Percentiles rank a stretch among this genome's conserved stretches.
phyloP scores from a whole-genome alignment of 164 flowering plant species.

The Euptelea pleiosperma region DNA sequence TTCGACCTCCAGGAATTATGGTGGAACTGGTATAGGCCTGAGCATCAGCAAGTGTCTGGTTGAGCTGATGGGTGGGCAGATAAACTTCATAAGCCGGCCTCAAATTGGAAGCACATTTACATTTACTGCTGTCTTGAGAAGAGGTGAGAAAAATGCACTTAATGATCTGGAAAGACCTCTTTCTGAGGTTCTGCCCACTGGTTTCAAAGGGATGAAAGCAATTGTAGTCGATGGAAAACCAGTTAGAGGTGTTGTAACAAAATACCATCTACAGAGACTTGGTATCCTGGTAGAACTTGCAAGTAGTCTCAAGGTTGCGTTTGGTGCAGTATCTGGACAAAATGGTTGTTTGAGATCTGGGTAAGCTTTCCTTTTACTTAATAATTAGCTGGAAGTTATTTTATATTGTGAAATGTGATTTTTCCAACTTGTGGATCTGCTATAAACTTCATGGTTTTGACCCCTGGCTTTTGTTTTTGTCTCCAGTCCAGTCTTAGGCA shows the following conservation, averaged over 20 bases:
- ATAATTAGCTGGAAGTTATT: neutral
- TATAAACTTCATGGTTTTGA: neutral
- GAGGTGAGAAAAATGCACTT: constrained; percentile 36
- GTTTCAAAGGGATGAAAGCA: constrained; percentile 70
- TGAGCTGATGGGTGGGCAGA: constrained; percentile 88
- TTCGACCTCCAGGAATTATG: constrained; percentile 83
- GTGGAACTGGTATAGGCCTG: constrained; percentile 93
- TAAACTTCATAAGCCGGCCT: constrained; percentile 72
- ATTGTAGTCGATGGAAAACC: constrained; percentile 72
- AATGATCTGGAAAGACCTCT: constrained; percentile 36
- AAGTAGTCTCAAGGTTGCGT: constrained; percentile 37
- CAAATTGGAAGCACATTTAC: constrained; percentile 86
- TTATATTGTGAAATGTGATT: neutral
- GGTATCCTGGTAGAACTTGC: constrained; percentile 62
- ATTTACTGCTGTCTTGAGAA: constrained; percentile 58
- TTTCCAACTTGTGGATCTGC: neutral
- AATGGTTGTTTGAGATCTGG: constrained; percentile 40
- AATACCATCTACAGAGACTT: constrained; percentile 77
- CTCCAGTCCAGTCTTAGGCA: neutral
- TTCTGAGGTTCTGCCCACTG: constrained; percentile 46
- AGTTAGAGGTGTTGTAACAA: constrained; percentile 84
- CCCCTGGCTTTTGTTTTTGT: neutral
- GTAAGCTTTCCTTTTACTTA: constrained; percentile 32
- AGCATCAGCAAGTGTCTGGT: constrained; percentile 91
- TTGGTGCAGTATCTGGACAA: constrained; percentile 29